phyloP scores from a whole-genome alignment of 2,329 filamentous ascomycete genomes.

The Madurella mycetomatis region DNA sequence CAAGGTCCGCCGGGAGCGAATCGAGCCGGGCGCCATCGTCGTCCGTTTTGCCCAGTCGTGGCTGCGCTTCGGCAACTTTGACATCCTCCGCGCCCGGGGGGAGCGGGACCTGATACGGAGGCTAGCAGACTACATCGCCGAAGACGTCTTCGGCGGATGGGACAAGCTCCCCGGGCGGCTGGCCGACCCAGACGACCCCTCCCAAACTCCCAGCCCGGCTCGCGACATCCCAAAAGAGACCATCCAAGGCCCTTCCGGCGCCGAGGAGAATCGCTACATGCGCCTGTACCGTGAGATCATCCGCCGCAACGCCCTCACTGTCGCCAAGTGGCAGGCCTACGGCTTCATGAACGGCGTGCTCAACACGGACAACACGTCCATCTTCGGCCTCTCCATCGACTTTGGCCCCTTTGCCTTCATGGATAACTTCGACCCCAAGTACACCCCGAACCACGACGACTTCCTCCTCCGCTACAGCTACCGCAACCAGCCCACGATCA shows the following conservation, averaged over 20 bases:
- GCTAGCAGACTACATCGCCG: constrained; percentile 77
- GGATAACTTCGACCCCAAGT: constrained; percentile 90
- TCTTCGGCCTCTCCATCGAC: constrained; percentile 84
- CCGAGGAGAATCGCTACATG: constrained; percentile 79
- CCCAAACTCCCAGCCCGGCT: constrained; percentile 40
- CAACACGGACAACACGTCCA: constrained; percentile 95
- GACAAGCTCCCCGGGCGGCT: constrained; percentile 66
- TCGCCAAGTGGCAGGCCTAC: constrained; percentile 94
- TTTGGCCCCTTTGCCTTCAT: constrained; percentile 97
- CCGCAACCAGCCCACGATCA: constrained; percentile 88
- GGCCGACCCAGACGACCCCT: constrained; percentile 47
- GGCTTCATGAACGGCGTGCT: constrained; percentile 99
- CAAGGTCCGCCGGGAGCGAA: constrained; percentile 69
- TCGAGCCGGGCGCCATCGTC: constrained; percentile 90
- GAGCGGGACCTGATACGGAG: constrained; percentile 70
- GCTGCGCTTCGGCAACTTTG: constrained; percentile 93
- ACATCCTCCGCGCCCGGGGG: constrained; percentile 77
- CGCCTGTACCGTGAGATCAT: constrained; percentile 84
- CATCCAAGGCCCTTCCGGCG: constrained; percentile 62
- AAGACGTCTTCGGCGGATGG: constrained; percentile 87
- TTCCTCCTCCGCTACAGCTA: constrained; percentile 83
- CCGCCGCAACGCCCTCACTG: constrained; percentile 78
- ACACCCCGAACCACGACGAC: constrained; percentile 97
- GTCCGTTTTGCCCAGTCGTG: constrained; percentile 86
- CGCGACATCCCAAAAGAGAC: constrained; percentile 52